phyloP scores from a whole-genome alignment of 179 eudicot genomes.

The Beta macrorhiza region DNA sequence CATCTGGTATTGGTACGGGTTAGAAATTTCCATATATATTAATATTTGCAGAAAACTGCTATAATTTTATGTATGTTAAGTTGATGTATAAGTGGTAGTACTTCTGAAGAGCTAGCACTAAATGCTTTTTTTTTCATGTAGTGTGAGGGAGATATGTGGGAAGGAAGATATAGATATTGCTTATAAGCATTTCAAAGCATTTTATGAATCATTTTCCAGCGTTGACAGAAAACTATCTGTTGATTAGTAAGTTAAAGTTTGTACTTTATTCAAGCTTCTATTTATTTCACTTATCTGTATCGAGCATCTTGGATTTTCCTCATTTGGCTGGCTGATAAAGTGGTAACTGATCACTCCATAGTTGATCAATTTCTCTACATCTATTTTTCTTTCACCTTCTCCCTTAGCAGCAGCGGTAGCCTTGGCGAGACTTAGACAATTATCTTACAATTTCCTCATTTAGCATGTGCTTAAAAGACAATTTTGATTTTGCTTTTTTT shows the following conservation, averaged over 20 bases:
- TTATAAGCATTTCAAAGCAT: conserved; percentile 90
- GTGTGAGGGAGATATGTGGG: conserved; percentile 90
- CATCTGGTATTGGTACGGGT: background rate
- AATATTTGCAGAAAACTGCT: no score
- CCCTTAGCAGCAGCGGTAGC: background rate
- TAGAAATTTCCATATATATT: no score
- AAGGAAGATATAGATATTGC: conserved; percentile 84
- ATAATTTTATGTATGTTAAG: background rate
- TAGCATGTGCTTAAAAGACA: background rate
- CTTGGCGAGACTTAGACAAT: background rate
- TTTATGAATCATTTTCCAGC: conserved; percentile 69
- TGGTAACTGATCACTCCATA: background rate
- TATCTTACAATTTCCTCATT: background rate
- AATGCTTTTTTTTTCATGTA: background rate
- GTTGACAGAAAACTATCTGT: conserved; percentile 56
- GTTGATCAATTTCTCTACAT: background rate
- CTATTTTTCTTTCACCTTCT: background rate
- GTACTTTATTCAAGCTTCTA: conserved; percentile 8
- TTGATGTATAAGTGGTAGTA: background rate
- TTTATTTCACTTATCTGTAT: background rate
- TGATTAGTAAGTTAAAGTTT: conserved; percentile 44
- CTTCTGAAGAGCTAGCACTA: background rate
- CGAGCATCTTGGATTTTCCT: background rate
- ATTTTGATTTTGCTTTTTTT: background rate
- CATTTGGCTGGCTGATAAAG: conserved; percentile 5